These are phyloP conservation scores for Phytophthora citricola DNA, from an alignment of 352 stramenopile genomes.

Conservation along the genomic window DNA sequence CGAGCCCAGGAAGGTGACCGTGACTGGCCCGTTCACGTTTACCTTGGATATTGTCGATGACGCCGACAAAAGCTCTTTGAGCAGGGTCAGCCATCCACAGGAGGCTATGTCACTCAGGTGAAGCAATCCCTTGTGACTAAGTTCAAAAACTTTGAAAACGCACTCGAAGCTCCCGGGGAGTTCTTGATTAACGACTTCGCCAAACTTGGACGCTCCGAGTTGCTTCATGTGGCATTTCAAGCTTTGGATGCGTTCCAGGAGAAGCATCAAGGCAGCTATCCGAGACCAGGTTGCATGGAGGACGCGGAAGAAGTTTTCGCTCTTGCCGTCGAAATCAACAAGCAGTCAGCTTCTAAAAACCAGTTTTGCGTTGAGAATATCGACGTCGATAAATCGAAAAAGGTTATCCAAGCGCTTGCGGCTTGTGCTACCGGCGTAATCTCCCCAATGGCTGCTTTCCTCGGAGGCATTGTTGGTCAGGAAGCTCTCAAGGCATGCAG, in stretches of 20 bases:
- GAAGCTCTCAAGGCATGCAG: slow-evolving; percentile 98
- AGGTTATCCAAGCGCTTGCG: slow-evolving; percentile 82
- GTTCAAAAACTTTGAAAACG: slow-evolving; percentile 92
- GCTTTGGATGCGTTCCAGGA: slow-evolving; percentile 88
- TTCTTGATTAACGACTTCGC: slow-evolving; percentile 98
- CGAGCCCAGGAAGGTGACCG: slow-evolving; percentile 69
- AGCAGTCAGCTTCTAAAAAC: slow-evolving; percentile 72
- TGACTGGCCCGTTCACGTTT: slow-evolving; percentile 97
- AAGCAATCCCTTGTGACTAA: slow-evolving; percentile 95
- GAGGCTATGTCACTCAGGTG: slow-evolving; percentile 94
- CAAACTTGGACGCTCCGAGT: slow-evolving; percentile 94
- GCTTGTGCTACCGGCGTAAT: slow-evolving; percentile 92
- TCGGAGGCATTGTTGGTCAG: slow-evolving; percentile 98
- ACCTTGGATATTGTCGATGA: slow-evolving; percentile 89
- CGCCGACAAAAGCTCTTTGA: slow-evolving; percentile 75
- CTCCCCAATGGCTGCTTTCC: slow-evolving; percentile 96
- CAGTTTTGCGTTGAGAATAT: slow-evolving; percentile 70
- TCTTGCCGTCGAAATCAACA: slow-evolving; percentile 78
- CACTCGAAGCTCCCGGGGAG: slow-evolving; percentile 91
- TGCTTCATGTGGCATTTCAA: slow-evolving; percentile 92
- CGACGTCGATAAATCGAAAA: slow-evolving; percentile 71
- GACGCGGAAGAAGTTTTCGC: slow-evolving; percentile 90
- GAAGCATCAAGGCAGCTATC: slow-evolving; percentile 78
- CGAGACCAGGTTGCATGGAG: slow-evolving; percentile 85
- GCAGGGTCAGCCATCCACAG: slow-evolving; percentile 64